Evolutionary conservation across 345 rosid genomes (phyloP), one percentile per base, ranked within the genome.

Genomic region (Linum lewisii): DNA sequence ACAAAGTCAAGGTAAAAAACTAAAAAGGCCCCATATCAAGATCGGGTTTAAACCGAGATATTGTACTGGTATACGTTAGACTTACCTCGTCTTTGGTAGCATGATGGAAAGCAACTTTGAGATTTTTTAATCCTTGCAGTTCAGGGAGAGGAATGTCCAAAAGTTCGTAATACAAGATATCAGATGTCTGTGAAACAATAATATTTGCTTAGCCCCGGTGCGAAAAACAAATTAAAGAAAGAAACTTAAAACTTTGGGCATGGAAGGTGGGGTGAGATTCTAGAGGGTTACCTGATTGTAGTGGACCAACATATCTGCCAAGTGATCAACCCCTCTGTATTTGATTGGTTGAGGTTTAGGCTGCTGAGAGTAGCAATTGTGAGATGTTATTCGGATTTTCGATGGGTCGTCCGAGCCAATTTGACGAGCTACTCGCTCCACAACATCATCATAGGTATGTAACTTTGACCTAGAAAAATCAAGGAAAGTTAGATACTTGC

Each of bases 301-400:
- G 74, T 93, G 96, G 66, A 84, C 79, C 64, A 90, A 66, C 97
- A 93, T 93, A 71, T 90, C 96, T 22, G 90, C 81, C 67, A 93
- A 78, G 79, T 72, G 94, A 57, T 87, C 90, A 51, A 85, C 83
- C 69, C 99, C 99, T 63, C 84, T 83, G 75, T 82, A 89, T 75
- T 84, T 89, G 36, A 93, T 81, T n/a, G 97, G 88, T 64, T 83
- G 91, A 34, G 99, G 97, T 79, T 93, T 93, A 57, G 99, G 97
- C 76, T 87, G 97, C 77, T 87, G 99, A 65, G 99, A 89, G 77
- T 93, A 87, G 81, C 97, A 93, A 76, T 93, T 93, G 78, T 93
- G 99, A 76, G 99, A 77, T 45, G 97, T 93, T 50, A 93, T 83
- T 78, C 99, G 82, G 60, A 93, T 74, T 79, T 85, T 89, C 37